Evolutionary conservation across 2,329 filamentous ascomycete genomes (phyloP), one percentile per base, ranked within the genome.

Genomic region (Mycocentrospora acerina): DNA sequence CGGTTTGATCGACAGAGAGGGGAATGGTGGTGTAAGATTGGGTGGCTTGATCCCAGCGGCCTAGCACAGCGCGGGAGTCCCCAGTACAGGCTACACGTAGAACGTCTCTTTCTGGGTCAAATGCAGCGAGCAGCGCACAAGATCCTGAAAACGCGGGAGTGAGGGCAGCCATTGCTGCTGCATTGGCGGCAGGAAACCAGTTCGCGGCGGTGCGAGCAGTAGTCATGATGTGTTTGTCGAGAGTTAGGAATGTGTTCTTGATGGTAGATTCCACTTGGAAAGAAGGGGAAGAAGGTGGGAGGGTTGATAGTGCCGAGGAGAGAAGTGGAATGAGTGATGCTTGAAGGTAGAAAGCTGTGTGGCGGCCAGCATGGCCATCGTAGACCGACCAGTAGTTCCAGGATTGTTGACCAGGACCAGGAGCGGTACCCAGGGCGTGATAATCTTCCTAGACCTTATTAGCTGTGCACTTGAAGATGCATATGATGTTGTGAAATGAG

Each of bases 31-130:
- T 60, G 70, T 82, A 86, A 14, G 63, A 69, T 0, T 70, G 66
- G 7, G 52, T 37, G 1, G 70, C 57, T 0, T 66, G 35, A 10
- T 74, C 69, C 65, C 73, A 71, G 44, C 70, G 62, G 2, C 82
- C 83, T 0, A 86, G 70, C 0, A 86, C 81, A 9, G 82, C 82
- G 24, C 83, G 75, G 1, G 80, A 86, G 64, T 88, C 83, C 0
- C 85, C 85, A 0, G 79, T 78, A 45, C 81, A 82, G 1, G 84
- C 84, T 2, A 85, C 81, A 16, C 79, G 77, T 0, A 88, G 64
- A 0, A 69, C 77, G 4, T 71, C 70, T 1, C 70, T 69, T 1
- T 51, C 41, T 0, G 80, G 73, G 44, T 88, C 81, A 54, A 80
- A 85, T 2, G 85, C 64, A 0, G 81, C 73, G 2, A 87, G 68